phyloP scores from a whole-genome alignment of 768 basidiomycete species.

The Austroboletus eburneus region DNA sequence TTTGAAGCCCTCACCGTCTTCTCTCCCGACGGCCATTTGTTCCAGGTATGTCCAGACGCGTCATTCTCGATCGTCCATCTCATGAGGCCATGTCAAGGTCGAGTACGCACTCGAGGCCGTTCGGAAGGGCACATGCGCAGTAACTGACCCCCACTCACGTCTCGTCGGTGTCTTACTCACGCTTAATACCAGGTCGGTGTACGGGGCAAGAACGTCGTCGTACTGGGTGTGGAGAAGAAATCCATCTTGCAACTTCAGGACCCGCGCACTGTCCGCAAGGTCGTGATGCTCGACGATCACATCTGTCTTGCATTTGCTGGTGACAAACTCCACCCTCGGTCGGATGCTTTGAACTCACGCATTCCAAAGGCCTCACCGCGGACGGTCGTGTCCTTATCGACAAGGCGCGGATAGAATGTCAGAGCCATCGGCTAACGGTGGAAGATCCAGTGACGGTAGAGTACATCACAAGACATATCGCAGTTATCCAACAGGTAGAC shows the following conservation, averaged over 20 bases:
- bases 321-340: conserved; percentile 34
- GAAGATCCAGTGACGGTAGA: conserved; percentile 98
- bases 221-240: conserved; percentile 99
- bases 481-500: conserved; percentile 94
- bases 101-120: conserved; percentile 99
- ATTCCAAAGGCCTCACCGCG: conserved; percentile 78
- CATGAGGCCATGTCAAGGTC: conserved; percentile 54
- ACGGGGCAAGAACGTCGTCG: conserved; percentile 89
- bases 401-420: conserved; percentile 96
- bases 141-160: conserved; percentile 38
- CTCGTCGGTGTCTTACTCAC: conserved; percentile 1
- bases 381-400: conserved; percentile 98
- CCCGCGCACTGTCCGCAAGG: conserved; percentile 94
- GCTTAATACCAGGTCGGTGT: conserved; percentile 74
- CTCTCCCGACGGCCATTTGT: conserved; percentile 97
- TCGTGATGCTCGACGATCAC: conserved; percentile 98
- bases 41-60: conserved; percentile 65
- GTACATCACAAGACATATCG: conserved; percentile 97
- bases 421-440: conserved; percentile 93
- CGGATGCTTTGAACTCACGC: conserved; percentile 8
- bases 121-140: conserved; percentile 94
- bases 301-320: conserved; percentile 97
- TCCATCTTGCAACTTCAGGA: conserved; percentile 96
- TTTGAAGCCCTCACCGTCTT: conserved; percentile 88
- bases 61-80: conserved; percentile 13